These are phyloP conservation scores for Tuber melanosporum DNA, from an alignment of 495 filamentous ascomycete genomes.

Conservation along the genomic window DNA sequence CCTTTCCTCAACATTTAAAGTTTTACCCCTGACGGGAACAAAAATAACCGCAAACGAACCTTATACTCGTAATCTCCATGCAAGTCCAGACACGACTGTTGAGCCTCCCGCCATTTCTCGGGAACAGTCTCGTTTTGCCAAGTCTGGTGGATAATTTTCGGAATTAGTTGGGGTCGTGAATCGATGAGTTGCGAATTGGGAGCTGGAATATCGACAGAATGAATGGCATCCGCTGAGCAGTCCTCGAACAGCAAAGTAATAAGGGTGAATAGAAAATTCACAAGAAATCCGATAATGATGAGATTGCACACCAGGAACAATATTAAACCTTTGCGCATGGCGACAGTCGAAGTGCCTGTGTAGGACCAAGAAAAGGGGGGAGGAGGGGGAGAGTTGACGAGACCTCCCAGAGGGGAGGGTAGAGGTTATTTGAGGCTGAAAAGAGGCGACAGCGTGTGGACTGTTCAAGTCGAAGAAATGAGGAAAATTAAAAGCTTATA, in stretches of 20 bases:
- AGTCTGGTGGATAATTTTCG: constrained; percentile 87
- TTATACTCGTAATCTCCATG: constrained; percentile 78
- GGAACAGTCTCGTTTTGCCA: constrained; percentile 74
- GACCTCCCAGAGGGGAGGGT: neutral
- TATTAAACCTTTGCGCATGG: constrained; percentile 58
- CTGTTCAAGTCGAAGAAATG: neutral
- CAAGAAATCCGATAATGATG: constrained; percentile 53
- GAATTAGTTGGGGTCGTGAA: constrained; percentile 60
- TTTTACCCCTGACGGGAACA: neutral
- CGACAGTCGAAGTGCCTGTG: constrained; percentile 22
- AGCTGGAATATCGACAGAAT: constrained; percentile 56
- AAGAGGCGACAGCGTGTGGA: neutral
- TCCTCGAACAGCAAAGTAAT: constrained; percentile 62
- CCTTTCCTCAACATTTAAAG: constrained; percentile 1
- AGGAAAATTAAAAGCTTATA: neutral
- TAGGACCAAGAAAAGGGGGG: neutral
- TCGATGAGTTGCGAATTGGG: constrained; percentile 55
- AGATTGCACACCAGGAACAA: constrained; percentile 59
- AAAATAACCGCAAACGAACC: constrained; percentile 47
- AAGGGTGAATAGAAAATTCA: constrained; percentile 60
- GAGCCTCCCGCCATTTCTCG: constrained; percentile 63
- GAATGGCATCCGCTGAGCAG: constrained; percentile 59
- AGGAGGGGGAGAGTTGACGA: neutral
- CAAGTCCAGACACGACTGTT: constrained; percentile 66
- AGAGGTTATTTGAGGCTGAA: constrained; percentile 27